Evolutionary conservation across 805 yeast genomes (phyloP), one percentile per base, ranked within the genome.

Genomic region (Yarrowia osloensis): DNA sequence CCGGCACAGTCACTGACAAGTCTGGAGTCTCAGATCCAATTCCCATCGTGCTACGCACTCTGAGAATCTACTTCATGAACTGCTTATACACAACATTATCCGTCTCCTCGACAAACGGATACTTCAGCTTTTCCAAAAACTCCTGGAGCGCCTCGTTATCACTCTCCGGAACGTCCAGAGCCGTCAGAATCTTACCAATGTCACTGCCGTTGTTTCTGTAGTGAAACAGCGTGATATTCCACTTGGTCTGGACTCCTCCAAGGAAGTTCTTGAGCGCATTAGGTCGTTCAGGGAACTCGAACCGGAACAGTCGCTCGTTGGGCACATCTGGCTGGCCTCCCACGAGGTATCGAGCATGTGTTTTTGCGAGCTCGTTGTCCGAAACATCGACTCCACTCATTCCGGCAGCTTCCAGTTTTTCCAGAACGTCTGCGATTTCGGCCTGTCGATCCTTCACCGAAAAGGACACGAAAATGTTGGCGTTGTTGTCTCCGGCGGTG

Each of bases 161-260:
- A 33, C 86, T 82, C 46, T 85, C 84, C 2, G 98, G 97, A 28
- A 93, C 91, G 62, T 87, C 87, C 67, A 96, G 84, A 46, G 97
- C 99, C 50, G 96, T 94, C 69, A 95, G 81, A 0, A 95, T 91
- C 77, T 91, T 91, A 54, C 97, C 98, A 54, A 95, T 84, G 75
- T 95, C 99, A 63, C 94, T 88, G 44, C 99, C 99, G 72, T 92
- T 96, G 79, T 95, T 92, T 82, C 99, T 87, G 79, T 95, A 95
- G 77, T 95, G 97, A 87, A 95, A 95, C 73, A 95, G 79, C 1
- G 98, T 89, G 69, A 95, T 86, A 75, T 95, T 95, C 98, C 98
- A 95, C 62, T 87, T 86, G 28, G 83, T 82, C 73, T 88, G 85
- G 75, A 95, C 78, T 19, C 87, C 82, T 29, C 83, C 84, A 73